Evolutionary conservation across 257 asterid species (phyloP).

Genomic region (Verbascum thapsus): DNA sequence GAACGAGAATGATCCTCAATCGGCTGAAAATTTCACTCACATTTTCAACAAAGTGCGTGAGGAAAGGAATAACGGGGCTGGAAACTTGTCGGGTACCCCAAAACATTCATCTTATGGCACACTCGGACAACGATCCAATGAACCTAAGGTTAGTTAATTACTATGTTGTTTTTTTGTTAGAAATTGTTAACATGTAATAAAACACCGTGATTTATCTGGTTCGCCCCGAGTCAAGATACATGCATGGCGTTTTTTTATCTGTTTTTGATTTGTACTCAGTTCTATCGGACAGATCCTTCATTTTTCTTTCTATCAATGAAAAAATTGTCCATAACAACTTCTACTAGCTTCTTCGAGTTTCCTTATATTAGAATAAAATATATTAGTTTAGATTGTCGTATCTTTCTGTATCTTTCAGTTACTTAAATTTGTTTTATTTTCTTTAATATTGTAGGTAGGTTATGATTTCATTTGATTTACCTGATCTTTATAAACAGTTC

Average conservation of each 20-base stretch:
- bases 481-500: no score
- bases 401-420: no score
- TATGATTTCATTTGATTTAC: no score
- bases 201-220: neutral
- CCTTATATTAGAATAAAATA: no score
- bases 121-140: conserved; percentile 31
- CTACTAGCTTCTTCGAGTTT: neutral
- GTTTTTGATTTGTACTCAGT: no score
- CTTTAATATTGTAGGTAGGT: no score
- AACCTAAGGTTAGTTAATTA: conserved; percentile 43
- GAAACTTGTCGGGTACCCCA: conserved; percentile 49
- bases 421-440: no score
- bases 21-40: conserved; percentile 76
- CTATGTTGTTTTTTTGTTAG: neutral
- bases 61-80: conserved; percentile 49
- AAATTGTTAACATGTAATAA: no score
- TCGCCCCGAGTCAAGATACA: neutral
- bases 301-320: neutral
- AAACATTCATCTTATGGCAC: conserved; percentile 35
- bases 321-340: neutral
- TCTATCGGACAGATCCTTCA: neutral
- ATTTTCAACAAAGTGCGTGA: conserved; percentile 65
- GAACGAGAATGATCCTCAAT: conserved; percentile 71
- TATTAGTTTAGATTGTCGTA: no score
- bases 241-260: no score